Evolutionary conservation across 176 grass and related monocot genomes (phyloP).

Genomic region (Leersia perrieri): DNA sequence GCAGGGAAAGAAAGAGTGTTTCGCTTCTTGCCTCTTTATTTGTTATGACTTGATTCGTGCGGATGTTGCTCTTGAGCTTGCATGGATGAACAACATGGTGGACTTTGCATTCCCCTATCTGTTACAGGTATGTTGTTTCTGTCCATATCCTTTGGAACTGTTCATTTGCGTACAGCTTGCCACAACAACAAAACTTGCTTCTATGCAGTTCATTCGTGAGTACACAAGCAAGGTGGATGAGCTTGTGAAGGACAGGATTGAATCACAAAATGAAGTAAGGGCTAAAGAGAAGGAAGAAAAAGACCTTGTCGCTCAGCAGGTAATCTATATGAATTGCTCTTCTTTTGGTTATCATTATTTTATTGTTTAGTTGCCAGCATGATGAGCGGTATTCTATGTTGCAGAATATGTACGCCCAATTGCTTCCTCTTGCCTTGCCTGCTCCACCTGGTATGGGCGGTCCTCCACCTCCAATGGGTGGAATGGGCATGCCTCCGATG

Average conservation of each 20-base stretch:
- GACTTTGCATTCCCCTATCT: constrained; percentile 98
- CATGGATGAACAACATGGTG: constrained; percentile 96
- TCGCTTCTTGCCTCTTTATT: constrained; percentile 97
- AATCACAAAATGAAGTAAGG: constrained; percentile 72
- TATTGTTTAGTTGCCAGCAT: not conserved
- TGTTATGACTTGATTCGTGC: constrained; percentile 91
- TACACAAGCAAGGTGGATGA: constrained; percentile 96
- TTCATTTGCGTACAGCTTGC: not conserved
- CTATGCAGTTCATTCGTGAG: constrained; percentile 79
- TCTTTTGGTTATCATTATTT: not conserved
- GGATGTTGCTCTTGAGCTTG: constrained; percentile 96
- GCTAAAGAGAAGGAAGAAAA: constrained; percentile 91
- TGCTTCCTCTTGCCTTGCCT: constrained; percentile 88
- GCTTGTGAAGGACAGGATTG: constrained; percentile 82
- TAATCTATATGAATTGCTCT: constrained; percentile 13
- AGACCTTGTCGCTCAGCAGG: constrained; percentile 88
- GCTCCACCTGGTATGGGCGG: constrained; percentile 80
- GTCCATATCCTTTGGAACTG: not conserved
- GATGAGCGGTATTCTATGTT: constrained; percentile 22
- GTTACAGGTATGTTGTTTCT: constrained; percentile 65
- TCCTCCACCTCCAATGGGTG: constrained; percentile 55
- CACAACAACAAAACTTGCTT: not conserved
- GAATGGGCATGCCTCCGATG: constrained; percentile 88
- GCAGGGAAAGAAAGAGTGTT: constrained; percentile 99
- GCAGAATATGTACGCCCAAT: constrained; percentile 97